Evolutionary conservation across 2,329 filamentous ascomycete genomes (phyloP).

Genomic region (Colletotrichum tropicale): DNA sequence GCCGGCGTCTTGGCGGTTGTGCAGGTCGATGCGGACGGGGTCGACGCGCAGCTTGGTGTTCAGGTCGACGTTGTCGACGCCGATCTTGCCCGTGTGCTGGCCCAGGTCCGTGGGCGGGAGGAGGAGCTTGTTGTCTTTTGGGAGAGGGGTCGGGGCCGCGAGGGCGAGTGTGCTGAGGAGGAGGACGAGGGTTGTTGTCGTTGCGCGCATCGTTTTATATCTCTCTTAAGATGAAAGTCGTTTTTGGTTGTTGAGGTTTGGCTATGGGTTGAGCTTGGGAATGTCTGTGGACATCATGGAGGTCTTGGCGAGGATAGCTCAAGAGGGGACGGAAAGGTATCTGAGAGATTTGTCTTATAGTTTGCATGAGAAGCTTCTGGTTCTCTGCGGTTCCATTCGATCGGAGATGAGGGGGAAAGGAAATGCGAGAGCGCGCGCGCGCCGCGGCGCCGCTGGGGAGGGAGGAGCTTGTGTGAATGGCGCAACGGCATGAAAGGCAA

Average conservation of each 20-base stretch:
- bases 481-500: background rate
- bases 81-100: background rate
- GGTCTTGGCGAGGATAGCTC: background rate
- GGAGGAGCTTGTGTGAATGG: background rate
- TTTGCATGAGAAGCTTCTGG: background rate
- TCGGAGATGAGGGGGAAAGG: background rate
- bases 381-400: background rate
- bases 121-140: slow-evolving; percentile 1
- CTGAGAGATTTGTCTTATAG: background rate
- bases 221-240: background rate
- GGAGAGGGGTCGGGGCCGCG: background rate
- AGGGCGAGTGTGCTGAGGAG: background rate
- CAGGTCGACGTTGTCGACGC: slow-evolving; percentile 13
- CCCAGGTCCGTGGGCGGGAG: background rate
- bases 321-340: background rate
- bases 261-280: accelerated
- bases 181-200: background rate
- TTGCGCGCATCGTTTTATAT: background rate
- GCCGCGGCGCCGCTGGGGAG: background rate
- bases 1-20: background rate
- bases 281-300: background rate
- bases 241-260: background rate
- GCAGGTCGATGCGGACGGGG: background rate
- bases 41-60: slow-evolving; percentile 5
- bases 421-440: background rate